Base-by-base conservation (phyloP, 176 grass and related monocot genomes). In the Eremochloa ophiuroides region DNA sequence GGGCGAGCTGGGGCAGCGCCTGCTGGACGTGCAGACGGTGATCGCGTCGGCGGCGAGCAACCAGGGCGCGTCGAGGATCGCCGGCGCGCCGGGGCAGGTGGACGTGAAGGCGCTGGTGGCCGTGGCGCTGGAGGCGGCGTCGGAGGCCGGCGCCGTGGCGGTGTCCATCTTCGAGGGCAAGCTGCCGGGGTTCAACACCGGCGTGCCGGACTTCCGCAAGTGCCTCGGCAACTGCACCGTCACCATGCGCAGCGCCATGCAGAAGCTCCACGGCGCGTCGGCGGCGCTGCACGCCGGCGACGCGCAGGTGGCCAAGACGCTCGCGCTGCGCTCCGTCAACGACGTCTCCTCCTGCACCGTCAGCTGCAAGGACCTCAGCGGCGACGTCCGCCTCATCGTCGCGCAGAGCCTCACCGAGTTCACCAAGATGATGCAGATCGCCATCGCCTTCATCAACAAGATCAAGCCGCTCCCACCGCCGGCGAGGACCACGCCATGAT, bases 351-450 rank as follows among this genome's bases (percentile, higher is more conserved):
- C 77, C 0, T 89, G 87, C 65, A 25, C 53, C 0, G 0, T 31
- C 53, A 89, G 87, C 82, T 85, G 87, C 87, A 56, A 6, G 55
- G 78, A 76, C 34, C 53, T 89, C 65, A 63, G 0, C 35, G 82
- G 87, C 34, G 87, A 89, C 82, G 66, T 89, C 16, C 56, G 12
- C 30, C 26, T 85, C 65, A 89, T 89, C 64, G 27, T 89, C 43
- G 64, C 56, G 34, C 44, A 80, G 35, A 81, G 77, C 87, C 70
- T 89, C 64, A 25, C 55, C 64, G 22, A 85, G 82, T 81, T 89
- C 82, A 56, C 85, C 64, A 89, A 89, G 87, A 85, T 81, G 82
- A 22, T 89, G 22, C 80, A 61, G 64, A 81, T 89, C 82, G 82
- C 87, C 8, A 37, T 81, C 34, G 2, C 15, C 0, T 85, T 89